Conservation (phyloP, 352 stramenopile genomes). For the Paralagenidium karlingii region DNA sequence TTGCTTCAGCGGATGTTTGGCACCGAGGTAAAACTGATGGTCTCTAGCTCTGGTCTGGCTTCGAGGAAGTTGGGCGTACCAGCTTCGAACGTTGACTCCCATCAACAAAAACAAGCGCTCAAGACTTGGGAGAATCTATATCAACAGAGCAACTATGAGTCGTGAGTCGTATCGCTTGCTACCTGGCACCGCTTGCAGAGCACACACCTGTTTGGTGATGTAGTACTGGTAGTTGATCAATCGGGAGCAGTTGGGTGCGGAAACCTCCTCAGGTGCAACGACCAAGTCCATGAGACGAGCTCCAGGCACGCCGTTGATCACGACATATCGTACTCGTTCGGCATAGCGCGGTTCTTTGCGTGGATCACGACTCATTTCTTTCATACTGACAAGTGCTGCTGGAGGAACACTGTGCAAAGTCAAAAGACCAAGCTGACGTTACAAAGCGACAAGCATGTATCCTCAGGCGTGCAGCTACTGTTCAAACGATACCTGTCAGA, state of each 20-base stretch:
- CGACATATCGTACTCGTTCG: conserved; percentile 85
- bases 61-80: conserved; percentile 53
- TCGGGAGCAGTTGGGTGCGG: conserved; percentile 7
- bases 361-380: conserved; percentile 68
- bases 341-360: conserved; percentile 68
- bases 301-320: conserved; percentile 79
- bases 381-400: conserved; percentile 62
- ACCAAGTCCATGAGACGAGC: conserved; percentile 86
- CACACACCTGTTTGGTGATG: conserved; percentile 75
- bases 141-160: neutral
- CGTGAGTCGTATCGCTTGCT: neutral
- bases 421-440: too few species aligned
- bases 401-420: conserved; percentile 60
- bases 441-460: too few species aligned
- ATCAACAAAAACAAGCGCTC: conserved; percentile 73
- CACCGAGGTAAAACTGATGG: conserved; percentile 10
- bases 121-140: conserved; percentile 69
- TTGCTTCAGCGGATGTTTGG: conserved; percentile 8
- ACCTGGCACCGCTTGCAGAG: neutral
- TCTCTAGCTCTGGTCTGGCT: conserved; percentile 38
- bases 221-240: conserved; percentile 90
- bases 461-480: neutral
- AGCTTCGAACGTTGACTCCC: conserved; percentile 61
- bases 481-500: conserved; percentile 18
- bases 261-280: conserved; percentile 60